Base-by-base conservation (phyloP, 83 land plant genomes). In the Isoetes engelmannii region DNA sequence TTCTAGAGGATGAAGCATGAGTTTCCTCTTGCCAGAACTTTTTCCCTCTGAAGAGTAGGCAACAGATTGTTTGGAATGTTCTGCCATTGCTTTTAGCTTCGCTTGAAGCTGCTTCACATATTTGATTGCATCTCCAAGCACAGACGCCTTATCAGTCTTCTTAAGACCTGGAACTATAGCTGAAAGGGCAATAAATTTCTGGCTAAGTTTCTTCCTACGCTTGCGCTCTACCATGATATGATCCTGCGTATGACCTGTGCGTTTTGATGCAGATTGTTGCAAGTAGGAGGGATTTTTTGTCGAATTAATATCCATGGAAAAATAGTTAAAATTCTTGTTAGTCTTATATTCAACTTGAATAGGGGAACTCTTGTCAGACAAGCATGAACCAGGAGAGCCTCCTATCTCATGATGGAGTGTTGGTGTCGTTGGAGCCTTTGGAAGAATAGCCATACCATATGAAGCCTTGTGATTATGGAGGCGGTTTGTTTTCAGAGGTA, bases 101-200 rank as follows among this genome's bases (percentile, higher is more conserved):
- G 89, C 97, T 74, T 89, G 87, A 55, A 92, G 80, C 37, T 85
- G 77, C 73, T 92, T 92, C 61, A 92, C 75, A 56, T 92, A 83
- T 74, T 86, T 89, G 42, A 92, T 85, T 4, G 93, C 90, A 45
- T 89, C 94, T 6, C 87, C 90, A 21, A 92, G 85, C 7, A 92
- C 83, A 0, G 97, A 89, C 12, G 90, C 93, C 72, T 92, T 92
- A 65, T 92, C 97, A 88, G 80, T 83, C 97, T 88, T 88, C 61
- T 88, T 88, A 4, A 88, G 67, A 47, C 89, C 89, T 56, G 89
- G 89, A 21, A 88, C 79, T 54, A 88, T 72, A 5, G 84, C 82
- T 7, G 92, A 85, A 5, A 88, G 74, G 55, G 92, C 85, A 5
- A 85, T 79, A 67, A 88, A 88, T 41, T 83, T 74, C 77, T 88